These are phyloP conservation scores for Ceratobasidium sp. DNA, from an alignment of 1,284 basidiomycete genomes.

Conservation along the genomic window DNA sequence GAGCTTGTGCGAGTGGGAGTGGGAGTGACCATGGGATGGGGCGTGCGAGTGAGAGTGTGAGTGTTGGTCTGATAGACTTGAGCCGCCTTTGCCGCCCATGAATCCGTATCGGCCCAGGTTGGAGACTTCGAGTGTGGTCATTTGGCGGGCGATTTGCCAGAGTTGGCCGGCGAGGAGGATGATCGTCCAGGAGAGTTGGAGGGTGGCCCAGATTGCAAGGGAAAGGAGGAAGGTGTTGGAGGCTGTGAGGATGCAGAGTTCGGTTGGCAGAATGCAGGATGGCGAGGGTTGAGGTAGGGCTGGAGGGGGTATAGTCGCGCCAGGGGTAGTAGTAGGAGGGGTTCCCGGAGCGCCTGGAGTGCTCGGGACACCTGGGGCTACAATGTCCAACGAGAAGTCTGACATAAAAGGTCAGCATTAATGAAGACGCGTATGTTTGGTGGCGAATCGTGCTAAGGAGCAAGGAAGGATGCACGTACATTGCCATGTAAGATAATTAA, in stretches of 20 bases:
- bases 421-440: constrained; percentile 22
- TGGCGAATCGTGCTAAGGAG: too few species aligned
- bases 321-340: too few species aligned
- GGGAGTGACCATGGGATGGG: constrained; percentile 49
- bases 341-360: constrained; percentile 50
- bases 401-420: constrained; percentile 56
- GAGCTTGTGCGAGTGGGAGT: constrained; percentile 46
- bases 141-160: constrained; percentile 92
- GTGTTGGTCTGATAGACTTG: constrained; percentile 63
- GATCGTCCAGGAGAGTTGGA: constrained; percentile 93
- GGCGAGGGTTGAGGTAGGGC: constrained; percentile 58
- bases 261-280: constrained; percentile 70
- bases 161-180: constrained; percentile 85
- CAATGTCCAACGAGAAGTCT: constrained; percentile 39
- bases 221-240: constrained; percentile 84
- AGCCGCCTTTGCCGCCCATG: constrained; percentile 90
- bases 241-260: constrained; percentile 72
- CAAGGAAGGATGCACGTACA: constrained; percentile 40
- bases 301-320: too few species aligned
- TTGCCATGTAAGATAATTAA: constrained; percentile 86
- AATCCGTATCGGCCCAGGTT: constrained; percentile 95
- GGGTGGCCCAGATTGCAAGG: constrained; percentile 81
- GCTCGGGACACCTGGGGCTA: constrained; percentile 1
- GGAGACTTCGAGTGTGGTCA: constrained; percentile 95
- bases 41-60: constrained; percentile 51